Conservation (phyloP, 768 basidiomycete genomes). For the Lactifluus piperatus region DNA sequence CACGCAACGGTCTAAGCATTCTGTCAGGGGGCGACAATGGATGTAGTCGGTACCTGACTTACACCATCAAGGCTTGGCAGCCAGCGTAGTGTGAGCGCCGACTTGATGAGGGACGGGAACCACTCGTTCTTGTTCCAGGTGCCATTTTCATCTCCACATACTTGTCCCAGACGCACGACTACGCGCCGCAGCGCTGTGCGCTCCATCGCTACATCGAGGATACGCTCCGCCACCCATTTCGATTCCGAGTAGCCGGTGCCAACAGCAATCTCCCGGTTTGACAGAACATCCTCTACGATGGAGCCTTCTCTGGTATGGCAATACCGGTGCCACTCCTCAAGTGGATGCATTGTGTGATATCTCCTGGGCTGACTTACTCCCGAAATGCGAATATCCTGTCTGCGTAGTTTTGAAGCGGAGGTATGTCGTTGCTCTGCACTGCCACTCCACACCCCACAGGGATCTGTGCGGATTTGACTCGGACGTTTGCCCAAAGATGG, state of each 20-base stretch:
- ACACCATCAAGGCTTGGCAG: constrained; percentile 21
- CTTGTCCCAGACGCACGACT: constrained; percentile 24
- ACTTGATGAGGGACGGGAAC: constrained; percentile 23
- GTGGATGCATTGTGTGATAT: no score
- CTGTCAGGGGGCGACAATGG: not conserved
- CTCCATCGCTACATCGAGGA: constrained; percentile 21
- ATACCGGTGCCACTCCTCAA: no score
- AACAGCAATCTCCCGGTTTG: constrained; percentile 10
- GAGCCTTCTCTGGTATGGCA: no score
- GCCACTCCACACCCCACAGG: no score
- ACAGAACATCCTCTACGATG: no score
- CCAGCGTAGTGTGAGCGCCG: constrained; percentile 18
- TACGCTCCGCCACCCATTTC: constrained; percentile 23
- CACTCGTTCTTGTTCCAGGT: constrained; percentile 25
- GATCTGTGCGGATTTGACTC: no score
- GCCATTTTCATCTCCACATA: constrained; percentile 24
- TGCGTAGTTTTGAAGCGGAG: no score
- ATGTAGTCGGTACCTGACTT: not conserved
- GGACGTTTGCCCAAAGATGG: no score
- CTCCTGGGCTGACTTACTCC: no score
- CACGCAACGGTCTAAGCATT: constrained; percentile 20
- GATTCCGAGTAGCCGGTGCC: constrained; percentile 23
- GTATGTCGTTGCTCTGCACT: no score
- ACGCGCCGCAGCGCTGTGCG: constrained; percentile 12
- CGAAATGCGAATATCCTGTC: no score